These are phyloP conservation scores for Fusarium sp. DNA, from an alignment of 2,329 filamentous ascomycete species.

Conservation along the genomic window DNA sequence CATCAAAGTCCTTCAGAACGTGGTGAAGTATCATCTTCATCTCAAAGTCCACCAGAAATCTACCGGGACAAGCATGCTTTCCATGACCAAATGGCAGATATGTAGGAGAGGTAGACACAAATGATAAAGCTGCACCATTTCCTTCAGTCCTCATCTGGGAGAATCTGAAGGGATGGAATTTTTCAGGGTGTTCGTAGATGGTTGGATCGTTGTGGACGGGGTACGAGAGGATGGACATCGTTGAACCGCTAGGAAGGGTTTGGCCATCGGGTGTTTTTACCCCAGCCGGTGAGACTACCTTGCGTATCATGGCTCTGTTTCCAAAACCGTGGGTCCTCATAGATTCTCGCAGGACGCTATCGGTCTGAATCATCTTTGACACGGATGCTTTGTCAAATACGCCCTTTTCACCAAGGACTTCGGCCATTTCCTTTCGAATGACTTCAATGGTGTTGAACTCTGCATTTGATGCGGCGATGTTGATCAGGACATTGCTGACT, in stretches of 20 bases:
- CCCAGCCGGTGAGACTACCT: slow-evolving; percentile 44
- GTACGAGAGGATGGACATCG: slow-evolving; percentile 51
- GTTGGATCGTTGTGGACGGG: slow-evolving; percentile 50
- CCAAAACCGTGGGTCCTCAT: slow-evolving; percentile 54
- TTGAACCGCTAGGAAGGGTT: slow-evolving; percentile 49
- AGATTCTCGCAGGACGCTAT: slow-evolving; percentile 59
- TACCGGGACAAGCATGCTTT: slow-evolving; percentile 51
- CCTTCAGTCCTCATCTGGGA: slow-evolving; percentile 49
- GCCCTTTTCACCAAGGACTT: slow-evolving; percentile 44
- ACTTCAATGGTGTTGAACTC: slow-evolving; percentile 53
- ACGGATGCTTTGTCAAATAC: slow-evolving; percentile 54
- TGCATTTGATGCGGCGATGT: slow-evolving; percentile 52
- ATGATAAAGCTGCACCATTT: slow-evolving; percentile 2
- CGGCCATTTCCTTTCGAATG: slow-evolving; percentile 54
- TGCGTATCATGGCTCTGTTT: slow-evolving; percentile 48
- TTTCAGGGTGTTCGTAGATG: slow-evolving; percentile 50
- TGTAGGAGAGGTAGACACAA: slow-evolving; percentile 39
- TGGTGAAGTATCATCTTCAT: slow-evolving; percentile 49
- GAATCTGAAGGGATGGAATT: slow-evolving; percentile 59
- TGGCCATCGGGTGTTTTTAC: slow-evolving; percentile 52
- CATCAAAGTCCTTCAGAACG: slow-evolving; percentile 34
- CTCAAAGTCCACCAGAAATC: slow-evolving; percentile 50
- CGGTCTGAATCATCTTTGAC: slow-evolving; percentile 54
- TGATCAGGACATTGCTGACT: slow-evolving; percentile 56
- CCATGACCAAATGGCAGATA: slow-evolving; percentile 53